phyloP scores from a whole-genome alignment of 352 stramenopile species.

The Globisporangium irregulare region DNA sequence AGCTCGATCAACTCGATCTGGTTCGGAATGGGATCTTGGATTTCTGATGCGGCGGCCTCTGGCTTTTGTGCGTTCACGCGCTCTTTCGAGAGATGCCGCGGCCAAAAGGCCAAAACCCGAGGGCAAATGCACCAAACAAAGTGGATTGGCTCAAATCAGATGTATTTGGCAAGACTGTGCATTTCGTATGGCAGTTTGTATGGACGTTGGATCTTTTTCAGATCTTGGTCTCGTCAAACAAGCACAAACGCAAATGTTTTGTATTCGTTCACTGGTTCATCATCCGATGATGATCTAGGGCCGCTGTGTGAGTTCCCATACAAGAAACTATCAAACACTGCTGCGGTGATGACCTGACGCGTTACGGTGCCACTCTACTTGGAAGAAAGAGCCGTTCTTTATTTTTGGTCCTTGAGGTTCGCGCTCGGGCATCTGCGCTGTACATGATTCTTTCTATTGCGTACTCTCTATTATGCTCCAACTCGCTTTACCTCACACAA shows the following conservation, averaged over 20 bases:
- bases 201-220: neutral
- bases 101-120: neutral
- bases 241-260: neutral
- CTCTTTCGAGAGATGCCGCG: neutral
- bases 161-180: neutral
- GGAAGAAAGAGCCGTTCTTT: conserved; percentile 3
- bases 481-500: neutral
- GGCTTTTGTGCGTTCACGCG: neutral
- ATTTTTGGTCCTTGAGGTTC: neutral
- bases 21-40: neutral
- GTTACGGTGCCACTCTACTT: neutral
- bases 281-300: neutral
- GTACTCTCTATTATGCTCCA: neutral
- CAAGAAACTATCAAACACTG: neutral
- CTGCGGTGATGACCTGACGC: neutral
- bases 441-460: neutral
- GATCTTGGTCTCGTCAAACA: neutral
- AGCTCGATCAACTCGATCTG: neutral
- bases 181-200: neutral
- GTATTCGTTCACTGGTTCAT: neutral
- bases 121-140: no score
- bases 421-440: neutral
- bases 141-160: neutral
- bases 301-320: neutral
- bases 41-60: neutral